Percentiles rank a stretch among this genome's conserved stretches.
Evolutionary conservation across 345 rosid genomes (phyloP).

Genomic region (Salix koriyanagi): DNA sequence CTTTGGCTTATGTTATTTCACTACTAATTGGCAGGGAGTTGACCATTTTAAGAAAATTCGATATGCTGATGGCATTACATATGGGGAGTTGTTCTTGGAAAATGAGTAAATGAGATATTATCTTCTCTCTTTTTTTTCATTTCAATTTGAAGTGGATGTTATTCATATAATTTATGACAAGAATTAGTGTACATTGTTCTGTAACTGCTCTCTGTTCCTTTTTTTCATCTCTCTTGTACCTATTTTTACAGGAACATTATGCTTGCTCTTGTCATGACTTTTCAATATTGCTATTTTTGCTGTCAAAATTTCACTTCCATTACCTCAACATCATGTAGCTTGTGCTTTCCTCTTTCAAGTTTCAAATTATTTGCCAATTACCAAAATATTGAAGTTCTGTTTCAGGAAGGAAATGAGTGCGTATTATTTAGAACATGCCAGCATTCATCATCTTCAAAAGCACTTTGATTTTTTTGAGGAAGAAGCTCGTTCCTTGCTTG

Average conservation of each 20-base stretch:
- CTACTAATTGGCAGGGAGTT: slow-evolving; percentile 58
- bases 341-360: neutral
- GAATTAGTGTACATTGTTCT: neutral
- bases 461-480: slow-evolving; percentile 87
- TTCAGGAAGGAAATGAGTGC: slow-evolving; percentile 98
- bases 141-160: neutral
- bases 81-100: slow-evolving; percentile 92
- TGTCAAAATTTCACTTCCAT: neutral
- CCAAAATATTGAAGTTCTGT: slow-evolving; percentile 16
- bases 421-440: slow-evolving; percentile 85
- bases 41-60: slow-evolving; percentile 94
- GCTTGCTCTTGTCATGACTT: neutral
- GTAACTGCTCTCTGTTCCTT: neutral
- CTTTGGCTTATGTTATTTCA: slow-evolving; percentile 28
- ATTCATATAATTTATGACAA: neutral
- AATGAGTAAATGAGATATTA: slow-evolving; percentile 59
- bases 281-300: neutral
- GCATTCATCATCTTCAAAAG: slow-evolving; percentile 70
- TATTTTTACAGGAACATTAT: neutral
- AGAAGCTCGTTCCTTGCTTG: slow-evolving; percentile 85
- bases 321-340: neutral
- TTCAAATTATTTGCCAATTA: slow-evolving; percentile 7
- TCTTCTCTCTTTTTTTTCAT: neutral
- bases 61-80: slow-evolving; percentile 91
- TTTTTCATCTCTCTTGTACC: neutral